Evolutionary conservation across 495 filamentous ascomycete species (phyloP), one percentile per base, ranked within the genome.

Genomic region (Clavariopsis aquatica): DNA sequence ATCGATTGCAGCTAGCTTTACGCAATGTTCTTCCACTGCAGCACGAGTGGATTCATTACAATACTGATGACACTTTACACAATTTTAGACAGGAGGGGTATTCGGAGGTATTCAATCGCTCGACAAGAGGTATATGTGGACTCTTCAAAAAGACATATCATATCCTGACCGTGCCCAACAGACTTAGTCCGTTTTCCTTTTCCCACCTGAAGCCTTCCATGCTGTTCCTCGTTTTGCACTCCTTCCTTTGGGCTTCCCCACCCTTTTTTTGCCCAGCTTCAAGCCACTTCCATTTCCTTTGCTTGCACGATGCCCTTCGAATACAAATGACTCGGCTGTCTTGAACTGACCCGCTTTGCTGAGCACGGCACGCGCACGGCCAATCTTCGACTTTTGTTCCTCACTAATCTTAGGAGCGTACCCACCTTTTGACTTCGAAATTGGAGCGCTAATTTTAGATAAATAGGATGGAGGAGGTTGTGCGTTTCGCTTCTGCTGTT

Each of bases 271-370:
- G 26, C 71, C 69, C 1, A 78, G 69, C 68, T 78, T 79, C 60
- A 78, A 62, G 17, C 78, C 78, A 41, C 82, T 80, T 63, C 76
- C 83, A 12, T 85, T 85, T 55, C 82, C 83, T 68, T 79, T 86
- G 52, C 75, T 85, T 20, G 94, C 94, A 55, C 94, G 84, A 71
- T 90, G 85, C 2, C 94, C 94, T 74, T 98, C 94, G 74, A 98
- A 96, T 9, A 97, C 85, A 65, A 93, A 81, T 2, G 81, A 78
- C 77, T 92, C 85, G 1, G 86, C 85, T 5, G 78, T 74, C 71
- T 80, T 86, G 59, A 75, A 66, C 1, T 90, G 90, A 54, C 85
- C 91, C 10, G 89, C 87, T 65, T 85, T 83, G 45, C 94, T 93
- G 41, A 96, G 81, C n/a, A 97, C 80, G 72, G 89, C 94, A 22